Percentiles rank a stretch among this genome's conserved stretches.
These are phyloP conservation scores for Sarcomyxa edulis DNA, from an alignment of 768 basidiomycete genomes.

Conservation along the genomic window DNA sequence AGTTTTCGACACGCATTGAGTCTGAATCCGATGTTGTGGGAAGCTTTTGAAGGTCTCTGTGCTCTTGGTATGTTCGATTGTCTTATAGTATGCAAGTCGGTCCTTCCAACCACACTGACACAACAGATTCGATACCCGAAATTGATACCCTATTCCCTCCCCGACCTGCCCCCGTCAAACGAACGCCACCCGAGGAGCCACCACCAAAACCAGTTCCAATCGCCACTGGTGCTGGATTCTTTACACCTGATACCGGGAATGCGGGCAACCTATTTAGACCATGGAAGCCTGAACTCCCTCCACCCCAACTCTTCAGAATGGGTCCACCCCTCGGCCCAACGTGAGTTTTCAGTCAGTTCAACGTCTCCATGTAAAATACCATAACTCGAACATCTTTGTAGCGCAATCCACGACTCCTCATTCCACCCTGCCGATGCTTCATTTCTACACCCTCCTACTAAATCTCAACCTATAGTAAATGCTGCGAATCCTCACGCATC, in stretches of 20 bases:
- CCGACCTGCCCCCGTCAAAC: conserved; percentile 51
- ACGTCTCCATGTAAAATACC: too few species aligned
- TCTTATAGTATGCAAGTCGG: conserved; percentile 10
- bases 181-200: conserved; percentile 45
- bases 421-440: conserved; percentile 52
- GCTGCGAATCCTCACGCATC: conserved; percentile 45
- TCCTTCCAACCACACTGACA: conserved; percentile 5
- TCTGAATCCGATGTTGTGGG: conserved; percentile 82
- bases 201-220: conserved; percentile 41
- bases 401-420: conserved; percentile 53
- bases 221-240: conserved; percentile 67
- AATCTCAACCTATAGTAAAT: conserved; percentile 33
- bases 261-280: conserved; percentile 51
- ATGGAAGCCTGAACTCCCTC: conserved; percentile 48
- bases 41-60: conserved; percentile 88
- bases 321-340: conserved; percentile 41
- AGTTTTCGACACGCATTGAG: conserved; percentile 70
- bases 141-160: conserved; percentile 72
- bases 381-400: too few species aligned
- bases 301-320: conserved; percentile 55
- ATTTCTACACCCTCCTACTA: conserved; percentile 43
- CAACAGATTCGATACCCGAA: conserved; percentile 60
- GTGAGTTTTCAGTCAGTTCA: conserved; percentile 35
- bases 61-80: conserved; percentile 51
- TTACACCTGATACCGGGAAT: conserved; percentile 64